Conservation (phyloP, 2,329 filamentous ascomycete genomes). For the Pleomassaria siparia region DNA sequence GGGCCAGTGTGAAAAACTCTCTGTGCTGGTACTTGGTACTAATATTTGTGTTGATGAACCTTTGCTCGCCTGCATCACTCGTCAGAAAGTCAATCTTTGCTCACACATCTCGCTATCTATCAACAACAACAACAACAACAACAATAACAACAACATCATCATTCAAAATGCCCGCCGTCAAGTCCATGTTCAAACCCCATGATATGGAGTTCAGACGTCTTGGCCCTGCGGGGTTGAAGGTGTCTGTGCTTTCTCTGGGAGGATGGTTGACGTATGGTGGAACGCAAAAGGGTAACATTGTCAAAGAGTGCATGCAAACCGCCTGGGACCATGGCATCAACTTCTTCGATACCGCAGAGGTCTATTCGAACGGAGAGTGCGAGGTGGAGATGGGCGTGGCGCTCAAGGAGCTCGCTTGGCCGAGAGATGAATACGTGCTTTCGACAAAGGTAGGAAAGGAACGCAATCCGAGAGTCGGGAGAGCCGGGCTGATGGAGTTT, state of each 20-base stretch:
- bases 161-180: constrained; percentile 40
- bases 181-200: constrained; percentile 53
- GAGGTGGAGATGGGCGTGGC: constrained; percentile 61
- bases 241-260: constrained; percentile 54
- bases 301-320: constrained; percentile 54
- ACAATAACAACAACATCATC: too few species aligned
- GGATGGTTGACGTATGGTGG: constrained; percentile 51
- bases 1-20: neutral
- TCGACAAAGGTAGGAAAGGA: constrained; percentile 19
- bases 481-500: neutral
- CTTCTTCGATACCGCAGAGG: constrained; percentile 55
- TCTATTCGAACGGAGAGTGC: constrained; percentile 61
- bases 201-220: constrained; percentile 51
- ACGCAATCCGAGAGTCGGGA: neutral
- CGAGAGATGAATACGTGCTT: constrained; percentile 50
- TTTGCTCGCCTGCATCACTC: neutral
- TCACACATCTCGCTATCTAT: neutral
- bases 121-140: too few species aligned
- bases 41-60: neutral
- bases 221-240: constrained; percentile 52
- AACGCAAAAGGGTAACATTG: constrained; percentile 51
- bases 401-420: constrained; percentile 52
- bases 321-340: constrained; percentile 55
- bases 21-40: too few species aligned
- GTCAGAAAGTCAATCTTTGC: neutral